Evolutionary conservation across 352 stramenopile species (phyloP), one percentile per base, ranked within the genome.

Genomic region (Phytophthora agathidicida): DNA sequence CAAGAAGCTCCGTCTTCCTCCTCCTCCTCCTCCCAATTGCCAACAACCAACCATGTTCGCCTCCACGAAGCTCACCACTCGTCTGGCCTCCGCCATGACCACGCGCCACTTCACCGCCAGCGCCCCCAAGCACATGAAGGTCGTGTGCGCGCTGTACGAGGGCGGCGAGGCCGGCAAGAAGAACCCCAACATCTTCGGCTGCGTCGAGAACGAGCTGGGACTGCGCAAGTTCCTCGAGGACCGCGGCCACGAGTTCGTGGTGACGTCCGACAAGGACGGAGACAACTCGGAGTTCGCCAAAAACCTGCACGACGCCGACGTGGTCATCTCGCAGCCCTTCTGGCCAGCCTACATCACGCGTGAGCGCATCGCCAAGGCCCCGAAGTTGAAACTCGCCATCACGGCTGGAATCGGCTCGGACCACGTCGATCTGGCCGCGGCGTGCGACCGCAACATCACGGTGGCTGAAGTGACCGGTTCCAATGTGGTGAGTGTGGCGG

Each of bases 301-400:
- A 17, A 13, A 80, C 42, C 42, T 80, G 48, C 63, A 52, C 46
- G 60, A 75, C 30, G 68, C 71, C 26, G 68, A 80, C 45, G 61
- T 78, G 45, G 68, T 78, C 52, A 78, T 80, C 64, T 78, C 71
- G 36, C 68, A 77, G 60, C 71, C 71, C n/a, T 80, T 80, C 57
- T 78, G 66, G 65, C 71, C 71, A 3, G 71, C 71, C n/a, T 80
- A 80, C 68, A 69, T 80, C 32, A 78, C 71, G 2, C 53, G 54
- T 22, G 71, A 78, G 23, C 65, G 71, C 28, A 71, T 78, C 43
- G 68, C 58, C n/a, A 73, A 58, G 37, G 71, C 71, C 8, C 71
- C 71, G 23, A 77, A 78, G 64, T 58, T 80, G 20, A 76, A 78
- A 41, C 32, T 77, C 22, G 65, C 63, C 28, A 75, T 80, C 44